These are phyloP conservation scores for Phytopythium chamaehyphon DNA, from an alignment of 352 stramenopile species.

Conservation along the genomic window DNA sequence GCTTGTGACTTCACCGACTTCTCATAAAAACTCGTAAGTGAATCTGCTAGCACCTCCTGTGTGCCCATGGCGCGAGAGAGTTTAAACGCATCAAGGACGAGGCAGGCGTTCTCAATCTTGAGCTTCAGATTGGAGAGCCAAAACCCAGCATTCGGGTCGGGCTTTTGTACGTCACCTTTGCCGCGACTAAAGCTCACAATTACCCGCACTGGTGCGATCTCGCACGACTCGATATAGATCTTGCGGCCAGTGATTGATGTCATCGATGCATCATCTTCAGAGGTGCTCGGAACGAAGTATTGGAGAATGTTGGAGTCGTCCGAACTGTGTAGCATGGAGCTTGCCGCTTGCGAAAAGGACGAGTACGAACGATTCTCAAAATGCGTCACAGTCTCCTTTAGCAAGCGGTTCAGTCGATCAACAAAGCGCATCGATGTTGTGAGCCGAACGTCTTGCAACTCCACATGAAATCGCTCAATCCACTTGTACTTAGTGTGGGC, in stretches of 20 bases:
- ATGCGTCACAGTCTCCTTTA: conserved; percentile 61
- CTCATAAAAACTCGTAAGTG: conserved; percentile 69
- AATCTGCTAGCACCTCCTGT: conserved; percentile 63
- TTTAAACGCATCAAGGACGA: conserved; percentile 66
- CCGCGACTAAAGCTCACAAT: conserved; percentile 76
- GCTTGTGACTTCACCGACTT: conserved; percentile 82
- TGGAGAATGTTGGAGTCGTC: conserved; percentile 47
- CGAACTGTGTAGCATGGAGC: conserved; percentile 16
- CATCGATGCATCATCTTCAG: conserved; percentile 53
- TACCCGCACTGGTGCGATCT: conserved; percentile 67
- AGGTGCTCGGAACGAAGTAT: conserved; percentile 53
- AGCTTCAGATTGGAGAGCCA: conserved; percentile 83
- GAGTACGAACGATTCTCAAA: conserved; percentile 63
- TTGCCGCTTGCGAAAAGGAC: conserved; percentile 32
- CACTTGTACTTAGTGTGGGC: conserved; percentile 67
- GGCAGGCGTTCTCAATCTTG: conserved; percentile 82
- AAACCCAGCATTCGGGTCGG: conserved; percentile 37
- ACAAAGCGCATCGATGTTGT: conserved; percentile 81
- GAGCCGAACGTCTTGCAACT: conserved; percentile 67
- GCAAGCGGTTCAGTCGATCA: conserved; percentile 53
- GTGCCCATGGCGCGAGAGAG: conserved; percentile 68
- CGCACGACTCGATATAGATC: conserved; percentile 65
- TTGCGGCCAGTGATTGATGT: conserved; percentile 71
- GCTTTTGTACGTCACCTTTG: conserved; percentile 39
- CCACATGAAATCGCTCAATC: conserved; percentile 52